Evolutionary conservation across 1,139 yeast species (phyloP), one percentile per base, ranked within the genome.

Genomic region (Zhuliangozyma blackwelliae): DNA sequence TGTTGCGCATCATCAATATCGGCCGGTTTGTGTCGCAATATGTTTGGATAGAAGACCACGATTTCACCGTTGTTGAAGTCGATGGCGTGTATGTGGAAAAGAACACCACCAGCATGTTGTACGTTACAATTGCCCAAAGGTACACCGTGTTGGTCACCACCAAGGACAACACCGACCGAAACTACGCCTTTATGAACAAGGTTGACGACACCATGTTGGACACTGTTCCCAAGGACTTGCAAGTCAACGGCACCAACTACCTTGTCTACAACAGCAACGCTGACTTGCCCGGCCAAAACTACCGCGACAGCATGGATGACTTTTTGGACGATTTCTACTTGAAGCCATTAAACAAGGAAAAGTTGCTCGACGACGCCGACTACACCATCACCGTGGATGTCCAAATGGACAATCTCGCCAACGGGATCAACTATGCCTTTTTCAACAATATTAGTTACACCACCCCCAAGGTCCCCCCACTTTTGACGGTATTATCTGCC

Each of bases 1-100:
- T 81, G 39, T 54, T 82, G 33, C 67, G 89, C 48, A 67, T 84
- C 40, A 70, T 75, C 43, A 84, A 84, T 51, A 62, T 77, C 46
- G 94, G 92, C 36, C 65, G 80, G 41, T 83, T 83, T 63, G 84
- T 81, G 3, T 79, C 89, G 4, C 92, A 83, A 51, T 82, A 78
- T 48, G 47, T 84, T 28, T 75, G 72, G 47, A 63, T 83, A 45
- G 88, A 83, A 51, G 88, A 75, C 49, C 90, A 83, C 54, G 77
- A 72, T 12, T 62, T 84, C 44, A 74, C 75, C 23, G 68, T 84
- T 36, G 85, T 84, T 36, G 92, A 82, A 55, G 77, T 81, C 20
- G 94, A 84, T 59, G 94, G 94, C 43, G 69, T 79, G 22, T 75
- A 72, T 41, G 81, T 80, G 13, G 67, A 79, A 44, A 83, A 82